Conservation (phyloP, 305 asterid species). For the Solanum hybrid region DNA sequence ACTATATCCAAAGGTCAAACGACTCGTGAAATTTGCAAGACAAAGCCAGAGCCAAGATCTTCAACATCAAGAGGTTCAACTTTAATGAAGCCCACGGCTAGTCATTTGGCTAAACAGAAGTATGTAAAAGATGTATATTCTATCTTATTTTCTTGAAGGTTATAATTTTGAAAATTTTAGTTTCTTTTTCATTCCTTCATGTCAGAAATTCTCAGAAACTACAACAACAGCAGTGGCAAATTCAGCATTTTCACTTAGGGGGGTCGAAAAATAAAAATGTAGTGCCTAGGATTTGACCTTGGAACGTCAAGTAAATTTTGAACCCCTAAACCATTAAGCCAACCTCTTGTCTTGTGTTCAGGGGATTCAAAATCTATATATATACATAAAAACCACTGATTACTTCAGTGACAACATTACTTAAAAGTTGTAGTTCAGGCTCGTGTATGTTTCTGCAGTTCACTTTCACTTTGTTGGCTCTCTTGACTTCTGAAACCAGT, state of each 20-base stretch:
- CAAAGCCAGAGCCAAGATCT: slow-evolving; percentile 23
- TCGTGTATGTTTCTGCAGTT: background rate
- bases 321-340: background rate
- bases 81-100: slow-evolving; percentile 75
- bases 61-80: slow-evolving; percentile 38
- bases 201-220: background rate
- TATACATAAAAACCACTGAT: background rate
- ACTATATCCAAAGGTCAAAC: slow-evolving; percentile 5
- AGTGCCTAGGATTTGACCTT: background rate
- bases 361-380: background rate
- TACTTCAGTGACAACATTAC: background rate
- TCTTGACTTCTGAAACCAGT: background rate
- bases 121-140: slow-evolving; percentile 28
- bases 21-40: slow-evolving; percentile 18
- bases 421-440: background rate
- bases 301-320: background rate
- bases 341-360: background rate
- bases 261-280: background rate
- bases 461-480: background rate
- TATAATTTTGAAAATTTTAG: slow-evolving; percentile 2
- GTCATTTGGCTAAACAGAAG: slow-evolving; percentile 73
- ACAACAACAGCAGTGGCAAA: background rate
- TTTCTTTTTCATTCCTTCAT: background rate
- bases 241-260: background rate
- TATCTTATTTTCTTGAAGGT: slow-evolving; percentile 41